Percentiles rank a stretch among this genome's conserved stretches.
phyloP scores from a whole-genome alignment of 805 yeast genomes.

The Saccharomycopsis vini region DNA sequence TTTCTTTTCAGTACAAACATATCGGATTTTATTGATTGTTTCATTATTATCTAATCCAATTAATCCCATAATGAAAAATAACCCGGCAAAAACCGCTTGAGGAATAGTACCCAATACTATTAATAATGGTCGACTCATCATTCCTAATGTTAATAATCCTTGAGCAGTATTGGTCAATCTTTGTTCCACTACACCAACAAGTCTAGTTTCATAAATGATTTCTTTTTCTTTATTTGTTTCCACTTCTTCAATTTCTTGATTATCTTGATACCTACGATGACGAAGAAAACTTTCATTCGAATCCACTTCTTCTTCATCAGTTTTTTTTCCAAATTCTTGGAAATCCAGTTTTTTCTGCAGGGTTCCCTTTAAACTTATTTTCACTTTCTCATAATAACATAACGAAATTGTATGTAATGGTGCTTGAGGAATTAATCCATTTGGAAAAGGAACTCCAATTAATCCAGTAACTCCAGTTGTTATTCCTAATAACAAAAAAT shows the following conservation, averaged over 20 bases:
- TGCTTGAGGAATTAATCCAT: conserved; percentile 95
- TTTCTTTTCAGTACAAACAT: conserved; percentile 49
- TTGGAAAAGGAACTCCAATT: conserved; percentile 90
- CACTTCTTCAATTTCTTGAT: conserved; percentile 11
- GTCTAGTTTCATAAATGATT: conserved; percentile 19
- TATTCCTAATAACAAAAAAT: conserved; percentile 72
- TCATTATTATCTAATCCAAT: conserved; percentile 64
- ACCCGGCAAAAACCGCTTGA: conserved; percentile 86
- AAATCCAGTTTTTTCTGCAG: too few species aligned
- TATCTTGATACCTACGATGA: too few species aligned
- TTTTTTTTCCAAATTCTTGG: conserved; percentile 23
- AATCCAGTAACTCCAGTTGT: conserved; percentile 84
- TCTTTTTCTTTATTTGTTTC: neutral
- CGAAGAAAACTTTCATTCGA: too few species aligned
- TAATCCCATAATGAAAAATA: conserved; percentile 89
- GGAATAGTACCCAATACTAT: conserved; percentile 78
- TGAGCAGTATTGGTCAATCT: conserved; percentile 77
- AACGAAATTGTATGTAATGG: conserved; percentile 83
- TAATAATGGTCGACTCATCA: conserved; percentile 84
- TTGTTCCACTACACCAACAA: conserved; percentile 73
- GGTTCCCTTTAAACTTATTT: too few species aligned
- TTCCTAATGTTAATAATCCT: conserved; percentile 73
- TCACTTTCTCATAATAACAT: conserved; percentile 41
- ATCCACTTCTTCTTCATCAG: conserved; percentile 15
- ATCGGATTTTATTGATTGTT: conserved; percentile 53